Percentiles rank a stretch among this genome's conserved stretches.
These are phyloP conservation scores for Coemansia sp. DNA, from an alignment of 192 early-diverging fungal genomes.

Conservation along the genomic window DNA sequence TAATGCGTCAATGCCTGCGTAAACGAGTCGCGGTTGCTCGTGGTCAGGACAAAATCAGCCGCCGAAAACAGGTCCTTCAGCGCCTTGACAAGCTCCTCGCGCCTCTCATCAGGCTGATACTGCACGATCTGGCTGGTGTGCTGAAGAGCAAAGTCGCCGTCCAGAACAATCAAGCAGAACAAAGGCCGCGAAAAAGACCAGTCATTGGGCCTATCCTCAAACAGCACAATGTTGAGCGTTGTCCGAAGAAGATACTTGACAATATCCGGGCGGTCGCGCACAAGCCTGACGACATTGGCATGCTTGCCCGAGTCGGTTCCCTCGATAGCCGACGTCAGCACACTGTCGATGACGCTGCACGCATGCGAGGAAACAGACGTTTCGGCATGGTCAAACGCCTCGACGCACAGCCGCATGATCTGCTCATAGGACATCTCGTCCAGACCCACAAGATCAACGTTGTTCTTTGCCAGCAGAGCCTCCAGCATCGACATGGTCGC, in stretches of 20 bases:
- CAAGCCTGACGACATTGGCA: conserved; percentile 22
- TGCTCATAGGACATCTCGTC: conserved; percentile 61
- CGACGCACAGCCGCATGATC: conserved; percentile 70
- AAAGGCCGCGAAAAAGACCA: conserved; percentile 83
- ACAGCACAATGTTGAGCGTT: conserved; percentile 71
- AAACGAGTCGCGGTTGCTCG: conserved; percentile 40
- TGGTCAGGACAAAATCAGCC: conserved; percentile 29
- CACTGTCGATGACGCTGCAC: conserved; percentile 68
- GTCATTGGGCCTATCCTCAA: conserved; percentile 77
- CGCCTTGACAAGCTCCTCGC: conserved; percentile 38
- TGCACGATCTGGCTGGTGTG: conserved; percentile 41
- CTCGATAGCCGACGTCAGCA: conserved; percentile 66
- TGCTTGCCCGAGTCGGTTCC: conserved; percentile 28
- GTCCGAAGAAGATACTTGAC: conserved; percentile 61
- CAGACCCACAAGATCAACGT: conserved; percentile 60
- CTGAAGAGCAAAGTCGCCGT: conserved; percentile 59
- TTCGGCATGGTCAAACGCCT: conserved; percentile 65
- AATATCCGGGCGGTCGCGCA: conserved; percentile 57
- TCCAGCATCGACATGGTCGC: conserved; percentile 67
- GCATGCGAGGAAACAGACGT: conserved; percentile 58
- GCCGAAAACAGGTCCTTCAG: conserved; percentile 43
- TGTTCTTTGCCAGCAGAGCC: conserved; percentile 63
- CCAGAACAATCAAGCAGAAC: conserved; percentile 72
- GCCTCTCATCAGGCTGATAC: conserved; percentile 51
- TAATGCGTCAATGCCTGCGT: conserved; percentile 47